Conservation (phyloP, 768 basidiomycete species). For the Fomitopsis pulvina region DNA sequence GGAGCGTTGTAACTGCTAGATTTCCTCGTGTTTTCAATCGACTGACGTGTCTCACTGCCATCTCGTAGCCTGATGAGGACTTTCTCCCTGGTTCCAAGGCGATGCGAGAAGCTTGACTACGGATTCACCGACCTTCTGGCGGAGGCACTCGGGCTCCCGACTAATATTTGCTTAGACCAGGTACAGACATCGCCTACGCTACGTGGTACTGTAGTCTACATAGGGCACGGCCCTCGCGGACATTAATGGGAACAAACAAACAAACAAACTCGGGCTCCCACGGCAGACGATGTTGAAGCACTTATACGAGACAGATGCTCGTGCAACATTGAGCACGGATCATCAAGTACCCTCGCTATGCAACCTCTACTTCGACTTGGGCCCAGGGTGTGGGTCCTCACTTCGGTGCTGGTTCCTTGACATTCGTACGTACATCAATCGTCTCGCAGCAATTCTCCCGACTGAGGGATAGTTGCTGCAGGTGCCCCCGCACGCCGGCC, state of each 20-base stretch:
- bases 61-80: constrained; percentile 65
- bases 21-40: not conserved
- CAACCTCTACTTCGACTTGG: constrained; percentile 23
- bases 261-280: too few species aligned
- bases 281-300: constrained; percentile 53
- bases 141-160: constrained; percentile 57
- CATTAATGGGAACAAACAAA: too few species aligned
- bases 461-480: constrained; percentile 53
- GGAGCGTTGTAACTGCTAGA: constrained; percentile 32
- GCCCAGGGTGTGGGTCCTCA: constrained; percentile 88
- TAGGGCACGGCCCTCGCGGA: too few species aligned
- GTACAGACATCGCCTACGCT: too few species aligned
- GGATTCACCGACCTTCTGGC: constrained; percentile 57
- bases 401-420: constrained; percentile 77
- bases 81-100: constrained; percentile 66
- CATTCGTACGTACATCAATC: constrained; percentile 45
- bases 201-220: too few species aligned
- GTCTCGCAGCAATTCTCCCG: not conserved
- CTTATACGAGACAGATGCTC: constrained; percentile 36
- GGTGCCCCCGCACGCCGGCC: constrained; percentile 70
- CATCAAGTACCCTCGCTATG: constrained; percentile 59
- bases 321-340: constrained; percentile 67
- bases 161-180: too few species aligned
- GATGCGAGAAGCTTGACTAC: constrained; percentile 49
- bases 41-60: not conserved